Evolutionary conservation across 495 filamentous ascomycete genomes (phyloP).

Genomic region (Podospora sp.): DNA sequence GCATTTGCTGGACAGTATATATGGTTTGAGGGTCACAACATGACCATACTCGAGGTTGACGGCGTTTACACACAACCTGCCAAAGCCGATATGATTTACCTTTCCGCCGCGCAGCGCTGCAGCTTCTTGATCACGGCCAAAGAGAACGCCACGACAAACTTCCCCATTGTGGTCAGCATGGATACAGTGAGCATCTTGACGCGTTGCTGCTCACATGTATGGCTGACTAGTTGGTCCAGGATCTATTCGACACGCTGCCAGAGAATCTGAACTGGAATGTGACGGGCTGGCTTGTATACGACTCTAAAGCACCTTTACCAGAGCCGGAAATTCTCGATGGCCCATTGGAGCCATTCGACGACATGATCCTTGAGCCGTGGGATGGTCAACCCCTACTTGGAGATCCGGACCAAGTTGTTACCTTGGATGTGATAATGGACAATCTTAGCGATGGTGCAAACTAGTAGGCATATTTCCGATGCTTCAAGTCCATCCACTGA

Average conservation of each 20-base stretch:
- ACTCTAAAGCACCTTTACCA: conserved; percentile 60
- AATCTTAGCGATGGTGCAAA: conserved; percentile 17
- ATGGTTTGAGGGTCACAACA: conserved; percentile 74
- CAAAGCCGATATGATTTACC: conserved; percentile 63
- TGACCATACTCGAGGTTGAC: conserved; percentile 60
- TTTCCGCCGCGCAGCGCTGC: conserved; percentile 72
- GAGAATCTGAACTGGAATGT: conserved; percentile 69
- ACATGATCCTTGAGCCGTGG: conserved; percentile 67
- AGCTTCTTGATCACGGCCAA: conserved; percentile 68
- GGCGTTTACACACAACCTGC: conserved; percentile 61
- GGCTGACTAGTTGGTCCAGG: conserved; percentile 6
- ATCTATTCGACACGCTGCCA: conserved; percentile 69
- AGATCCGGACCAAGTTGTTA: conserved; percentile 62
- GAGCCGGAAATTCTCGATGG: conserved; percentile 42
- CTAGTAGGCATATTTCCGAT: conserved; percentile 23
- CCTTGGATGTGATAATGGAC: conserved; percentile 40
- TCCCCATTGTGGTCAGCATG: conserved; percentile 56
- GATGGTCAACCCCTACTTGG: conserved; percentile 61
- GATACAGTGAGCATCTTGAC: neutral
- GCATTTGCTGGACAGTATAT: conserved; percentile 70
- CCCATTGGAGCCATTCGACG: conserved; percentile 67
- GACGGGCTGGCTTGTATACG: conserved; percentile 79
- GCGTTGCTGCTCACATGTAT: neutral
- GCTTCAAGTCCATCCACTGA: neutral
- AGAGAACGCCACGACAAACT: conserved; percentile 65